Evolutionary conservation across 2,329 filamentous ascomycete species (phyloP).

Genomic region (Claviceps sp.): DNA sequence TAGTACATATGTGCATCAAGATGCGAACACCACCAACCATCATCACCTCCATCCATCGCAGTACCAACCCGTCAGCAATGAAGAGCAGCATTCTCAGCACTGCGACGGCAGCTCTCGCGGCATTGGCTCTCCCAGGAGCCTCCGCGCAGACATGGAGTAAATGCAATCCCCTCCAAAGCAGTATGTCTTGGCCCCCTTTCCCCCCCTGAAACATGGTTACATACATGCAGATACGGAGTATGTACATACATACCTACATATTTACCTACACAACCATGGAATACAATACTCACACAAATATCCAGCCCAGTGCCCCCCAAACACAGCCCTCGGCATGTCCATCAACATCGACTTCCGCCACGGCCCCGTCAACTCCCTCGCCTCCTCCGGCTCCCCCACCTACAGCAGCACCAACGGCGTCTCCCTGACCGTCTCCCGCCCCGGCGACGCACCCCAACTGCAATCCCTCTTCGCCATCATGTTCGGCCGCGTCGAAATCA

Average conservation of each 20-base stretch:
- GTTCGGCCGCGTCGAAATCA: slow-evolving; percentile 85
- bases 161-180: slow-evolving; percentile 25
- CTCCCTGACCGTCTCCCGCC: slow-evolving; percentile 62
- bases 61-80: not conserved
- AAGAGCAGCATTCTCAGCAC: slow-evolving; percentile 1
- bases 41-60: not conserved
- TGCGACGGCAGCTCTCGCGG: slow-evolving; percentile 7
- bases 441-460: slow-evolving; percentile 77
- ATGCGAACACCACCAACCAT: not conserved
- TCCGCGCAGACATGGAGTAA: slow-evolving; percentile 27
- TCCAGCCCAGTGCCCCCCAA: slow-evolving; percentile 48
- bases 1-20: no score
- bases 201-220: not conserved
- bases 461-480: slow-evolving; percentile 95
- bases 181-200: slow-evolving; percentile 13
- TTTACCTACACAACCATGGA: no score
- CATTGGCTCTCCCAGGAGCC: slow-evolving; percentile 7
- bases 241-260: no score
- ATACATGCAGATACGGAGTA: not conserved
- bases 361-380: slow-evolving; percentile 68
- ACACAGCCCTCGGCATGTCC: slow-evolving; percentile 73
- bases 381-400: slow-evolving; percentile 51
- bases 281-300: not conserved
- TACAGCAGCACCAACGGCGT: slow-evolving; percentile 62
- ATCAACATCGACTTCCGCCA: slow-evolving; percentile 73